These are phyloP conservation scores for Cordyceps tenuipes DNA, from an alignment of 2,329 filamentous ascomycete species.

Conservation along the genomic window DNA sequence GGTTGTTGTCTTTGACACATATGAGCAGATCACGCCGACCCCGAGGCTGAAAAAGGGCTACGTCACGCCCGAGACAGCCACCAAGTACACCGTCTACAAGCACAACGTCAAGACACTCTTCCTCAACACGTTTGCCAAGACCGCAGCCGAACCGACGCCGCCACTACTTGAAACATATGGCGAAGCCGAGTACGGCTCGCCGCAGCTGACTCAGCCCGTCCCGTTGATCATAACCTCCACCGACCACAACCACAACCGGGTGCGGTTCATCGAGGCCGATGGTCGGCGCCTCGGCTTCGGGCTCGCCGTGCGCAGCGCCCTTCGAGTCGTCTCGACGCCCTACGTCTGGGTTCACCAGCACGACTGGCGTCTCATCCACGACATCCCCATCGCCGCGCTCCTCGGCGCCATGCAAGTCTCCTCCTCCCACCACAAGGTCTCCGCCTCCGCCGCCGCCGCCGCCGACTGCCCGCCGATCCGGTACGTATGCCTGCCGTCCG, in stretches of 20 bases:
- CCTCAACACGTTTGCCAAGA: conserved; percentile 15
- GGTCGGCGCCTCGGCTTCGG: conserved; percentile 44
- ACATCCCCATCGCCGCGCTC: conserved; percentile 36
- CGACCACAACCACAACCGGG: conserved; percentile 23
- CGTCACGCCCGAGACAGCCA: conserved; percentile 38
- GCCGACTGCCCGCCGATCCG: conserved; percentile 30
- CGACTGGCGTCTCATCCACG: conserved; percentile 41
- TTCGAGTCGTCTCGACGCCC: conserved; percentile 37
- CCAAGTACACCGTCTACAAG: conserved; percentile 36
- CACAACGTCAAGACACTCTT: conserved; percentile 35
- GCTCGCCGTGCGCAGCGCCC: conserved; percentile 42
- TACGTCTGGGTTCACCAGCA: conserved; percentile 52
- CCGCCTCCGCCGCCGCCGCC: conserved; percentile 21
- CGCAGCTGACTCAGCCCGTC: conserved; percentile 27
- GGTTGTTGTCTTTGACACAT: conserved; percentile 45
- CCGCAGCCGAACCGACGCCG: not conserved
- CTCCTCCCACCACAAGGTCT: conserved; percentile 21
- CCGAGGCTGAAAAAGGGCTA: conserved; percentile 46
- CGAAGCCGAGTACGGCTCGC: conserved; percentile 41
- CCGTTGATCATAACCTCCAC: conserved; percentile 28
- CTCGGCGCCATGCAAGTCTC: conserved; percentile 37
- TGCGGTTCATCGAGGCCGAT: conserved; percentile 42
- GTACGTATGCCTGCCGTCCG: conserved; percentile 45
- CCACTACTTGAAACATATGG: conserved; percentile 17
- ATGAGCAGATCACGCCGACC: conserved; percentile 35